phyloP scores from a whole-genome alignment of 805 yeast species.

The Wickerhamomyces rabaulensis region DNA sequence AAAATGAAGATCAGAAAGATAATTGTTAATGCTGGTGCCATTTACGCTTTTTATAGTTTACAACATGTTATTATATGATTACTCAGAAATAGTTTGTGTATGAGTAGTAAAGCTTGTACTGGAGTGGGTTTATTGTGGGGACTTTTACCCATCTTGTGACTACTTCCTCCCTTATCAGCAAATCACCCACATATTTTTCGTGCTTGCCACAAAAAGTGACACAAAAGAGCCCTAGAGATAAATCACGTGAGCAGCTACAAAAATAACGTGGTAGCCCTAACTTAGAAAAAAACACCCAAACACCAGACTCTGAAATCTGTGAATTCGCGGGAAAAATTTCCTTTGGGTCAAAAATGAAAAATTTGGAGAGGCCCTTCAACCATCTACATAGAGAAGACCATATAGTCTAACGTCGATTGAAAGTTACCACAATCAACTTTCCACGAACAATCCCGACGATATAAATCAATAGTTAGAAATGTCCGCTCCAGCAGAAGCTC shows the following conservation, averaged over 20 bases:
- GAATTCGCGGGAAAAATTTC: not conserved
- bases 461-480: conserved; percentile 23
- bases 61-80: not conserved
- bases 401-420: conserved; percentile 37
- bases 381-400: not conserved
- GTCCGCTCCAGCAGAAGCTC: conserved; percentile 38
- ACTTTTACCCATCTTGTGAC: not conserved
- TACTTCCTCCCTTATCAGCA: not conserved
- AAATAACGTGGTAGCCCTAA: not conserved
- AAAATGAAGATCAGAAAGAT: conserved; percentile 2
- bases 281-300: conserved; percentile 3
- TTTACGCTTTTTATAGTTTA: not conserved
- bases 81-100: not conserved
- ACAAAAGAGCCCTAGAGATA: not conserved
- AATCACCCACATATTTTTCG: too few relatives aligned
- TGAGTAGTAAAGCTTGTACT: not conserved
- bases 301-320: not conserved
- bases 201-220: conserved; percentile 1
- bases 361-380: too few relatives aligned
- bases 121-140: not conserved
- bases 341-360: not conserved
- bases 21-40: not conserved
- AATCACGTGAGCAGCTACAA: conserved; percentile 1
- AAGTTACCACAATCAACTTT: conserved; percentile 51
- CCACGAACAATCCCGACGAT: conserved; percentile 46